Evolutionary conservation across 2,329 filamentous ascomycete species (phyloP).

Genomic region (Botryotinia convoluta): DNA sequence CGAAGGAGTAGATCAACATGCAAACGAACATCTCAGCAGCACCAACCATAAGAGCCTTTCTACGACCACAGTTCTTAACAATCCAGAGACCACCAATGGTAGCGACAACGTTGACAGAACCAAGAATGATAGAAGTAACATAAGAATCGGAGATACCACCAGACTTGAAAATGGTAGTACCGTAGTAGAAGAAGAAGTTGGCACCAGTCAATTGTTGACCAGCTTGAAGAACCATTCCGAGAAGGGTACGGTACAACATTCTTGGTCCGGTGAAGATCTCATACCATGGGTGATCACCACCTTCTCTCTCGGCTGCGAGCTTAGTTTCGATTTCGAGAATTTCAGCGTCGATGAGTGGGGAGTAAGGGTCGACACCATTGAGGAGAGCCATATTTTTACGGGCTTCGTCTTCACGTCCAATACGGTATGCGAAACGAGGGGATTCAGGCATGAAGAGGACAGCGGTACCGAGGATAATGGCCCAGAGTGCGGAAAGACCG

Average conservation of each 20-base stretch:
- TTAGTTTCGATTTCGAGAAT: constrained; percentile 53
- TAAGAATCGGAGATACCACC: constrained; percentile 65
- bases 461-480: constrained; percentile 49
- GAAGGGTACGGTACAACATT: constrained; percentile 61
- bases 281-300: constrained; percentile 40
- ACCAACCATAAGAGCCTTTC: constrained; percentile 60
- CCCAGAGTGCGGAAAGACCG: constrained; percentile 55
- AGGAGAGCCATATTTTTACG: constrained; percentile 49
- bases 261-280: constrained; percentile 67
- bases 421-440: constrained; percentile 51
- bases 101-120: constrained; percentile 64
- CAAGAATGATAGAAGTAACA: constrained; percentile 65
- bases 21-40: constrained; percentile 60
- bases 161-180: constrained; percentile 61
- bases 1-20: constrained; percentile 56
- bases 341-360: constrained; percentile 45
- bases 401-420: constrained; percentile 48
- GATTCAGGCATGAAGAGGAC: constrained; percentile 55
- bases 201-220: constrained; percentile 68
- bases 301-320: constrained; percentile 47
- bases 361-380: constrained; percentile 42
- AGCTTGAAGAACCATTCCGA: constrained; percentile 62
- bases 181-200: constrained; percentile 68
- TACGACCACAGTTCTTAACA: constrained; percentile 63
- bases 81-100: constrained; percentile 65